Evolutionary conservation across 2,329 filamentous ascomycete species (phyloP).

Genomic region (Botrytis elliptica): DNA sequence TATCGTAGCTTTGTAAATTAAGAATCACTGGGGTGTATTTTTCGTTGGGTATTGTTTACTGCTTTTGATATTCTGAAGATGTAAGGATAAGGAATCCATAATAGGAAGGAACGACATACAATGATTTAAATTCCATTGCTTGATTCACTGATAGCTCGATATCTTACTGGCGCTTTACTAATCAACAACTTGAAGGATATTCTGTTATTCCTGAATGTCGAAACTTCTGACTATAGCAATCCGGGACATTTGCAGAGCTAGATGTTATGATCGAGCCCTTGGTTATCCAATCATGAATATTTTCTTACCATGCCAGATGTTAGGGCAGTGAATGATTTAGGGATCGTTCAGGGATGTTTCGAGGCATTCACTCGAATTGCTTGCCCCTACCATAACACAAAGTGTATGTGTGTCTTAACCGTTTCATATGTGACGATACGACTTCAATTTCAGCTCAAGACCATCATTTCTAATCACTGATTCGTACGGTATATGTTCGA

Average conservation of each 20-base stretch:
- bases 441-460: not conserved
- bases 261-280: not conserved
- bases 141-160: not conserved
- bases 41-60: not conserved
- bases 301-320: not conserved
- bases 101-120: not conserved
- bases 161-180: not conserved
- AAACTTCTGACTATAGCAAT: not conserved
- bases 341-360: rapidly evolving
- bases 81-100: not conserved
- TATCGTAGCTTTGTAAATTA: not conserved
- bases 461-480: rapidly evolving
- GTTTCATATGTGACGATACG: not conserved
- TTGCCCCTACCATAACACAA: not conserved
- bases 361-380: no score
- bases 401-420: not conserved
- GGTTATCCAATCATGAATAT: not conserved
- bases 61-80: no score
- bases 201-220: not conserved
- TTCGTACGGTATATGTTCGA: not conserved
- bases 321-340: not conserved
- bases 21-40: not conserved
- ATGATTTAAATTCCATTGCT: not conserved
- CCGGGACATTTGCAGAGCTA: not conserved
- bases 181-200: no score